Conservation (phyloP, 2,329 filamentous ascomycete genomes). For the Aspergillus puulaauensis region DNA sequence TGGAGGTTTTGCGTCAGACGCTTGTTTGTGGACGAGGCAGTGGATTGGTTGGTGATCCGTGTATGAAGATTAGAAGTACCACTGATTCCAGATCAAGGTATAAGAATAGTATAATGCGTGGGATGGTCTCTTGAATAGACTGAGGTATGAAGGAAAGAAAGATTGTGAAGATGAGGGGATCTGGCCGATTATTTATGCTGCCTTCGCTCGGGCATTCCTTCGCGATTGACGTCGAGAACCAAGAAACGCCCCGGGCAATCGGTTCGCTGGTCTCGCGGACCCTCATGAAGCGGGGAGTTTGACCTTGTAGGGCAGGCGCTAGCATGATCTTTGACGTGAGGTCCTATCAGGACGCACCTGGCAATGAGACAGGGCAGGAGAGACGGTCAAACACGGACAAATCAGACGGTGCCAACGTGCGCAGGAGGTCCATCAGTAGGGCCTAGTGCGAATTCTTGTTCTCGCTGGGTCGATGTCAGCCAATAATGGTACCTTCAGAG, state of each 20-base stretch:
- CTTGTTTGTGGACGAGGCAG: conserved; percentile 15
- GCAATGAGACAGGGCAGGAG: neutral
- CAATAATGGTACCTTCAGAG: neutral
- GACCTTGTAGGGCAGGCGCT: conserved; percentile 13
- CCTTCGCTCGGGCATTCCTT: neutral
- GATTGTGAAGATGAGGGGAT: neutral
- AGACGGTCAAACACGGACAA: conserved; percentile 11
- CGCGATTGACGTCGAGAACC: neutral
- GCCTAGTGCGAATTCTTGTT: conserved; percentile 19
- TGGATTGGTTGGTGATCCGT: conserved; percentile 1
- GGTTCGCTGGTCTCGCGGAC: neutral
- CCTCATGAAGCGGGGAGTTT: conserved; percentile 4
- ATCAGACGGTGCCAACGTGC: conserved; percentile 18
- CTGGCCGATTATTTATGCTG: neutral
- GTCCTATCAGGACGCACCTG: conserved; percentile 1
- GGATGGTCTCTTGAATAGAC: neutral
- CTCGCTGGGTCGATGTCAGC: neutral
- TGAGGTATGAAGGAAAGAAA: neutral
- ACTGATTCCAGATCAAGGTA: neutral
- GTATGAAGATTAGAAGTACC: neutral
- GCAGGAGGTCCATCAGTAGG: conserved; percentile 23
- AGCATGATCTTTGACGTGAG: neutral
- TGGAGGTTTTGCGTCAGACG: neutral
- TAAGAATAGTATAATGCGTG: neutral
- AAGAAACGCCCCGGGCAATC: conserved; percentile 5